Evolutionary conservation across 2,329 filamentous ascomycete species (phyloP), one percentile per base, ranked within the genome.

Genomic region (Tolypocladium inflatum): DNA sequence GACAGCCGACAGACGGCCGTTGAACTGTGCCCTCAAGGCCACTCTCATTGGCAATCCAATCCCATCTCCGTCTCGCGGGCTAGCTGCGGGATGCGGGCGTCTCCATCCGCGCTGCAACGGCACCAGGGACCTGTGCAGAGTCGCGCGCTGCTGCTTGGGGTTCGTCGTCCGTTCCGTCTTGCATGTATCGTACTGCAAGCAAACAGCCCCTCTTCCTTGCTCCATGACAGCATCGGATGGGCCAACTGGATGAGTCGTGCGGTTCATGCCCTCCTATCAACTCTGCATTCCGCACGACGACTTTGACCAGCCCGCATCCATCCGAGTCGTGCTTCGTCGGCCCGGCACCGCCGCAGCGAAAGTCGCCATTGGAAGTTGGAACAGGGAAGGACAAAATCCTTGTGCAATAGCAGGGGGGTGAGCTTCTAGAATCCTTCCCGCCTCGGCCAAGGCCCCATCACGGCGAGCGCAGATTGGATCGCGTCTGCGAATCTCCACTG

Each of bases 391-490:
- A 3, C 43, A 45, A 3, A 26, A 38, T 15, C 21, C 26, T 21
- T 13, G 7, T 2, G 13, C 4, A 11, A 43, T 9, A 7, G 30
- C 30, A 33, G 13, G 10, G n/a, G 7, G 10, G 21, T 23, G 33
- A 10, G 38, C 55, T 56, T 56, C 55, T 56, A 56, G 55, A 56
- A 56, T 26, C 37, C 45, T 56, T 56, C 55, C 55, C 55, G 33
- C 33, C n/a, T 26, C 19, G 37, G 42, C n/a, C 42, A n/a, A 11
- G 21, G 43, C 23, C 3, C 43, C 21, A 45, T 45, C 23, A 4
- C 10, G 6, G 43, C 43, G 23, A 48, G 15, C 2, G 23, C 43
- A 21, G 13, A 54, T 54, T 54, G 51, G 51, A 38, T 23, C 45
- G 45, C 45, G 7, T 17, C 3, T 4, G 9, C 30, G 2, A 26